These are phyloP conservation scores for Coprinopsis sp. DNA, from an alignment of 768 basidiomycete genomes.

Conservation along the genomic window DNA sequence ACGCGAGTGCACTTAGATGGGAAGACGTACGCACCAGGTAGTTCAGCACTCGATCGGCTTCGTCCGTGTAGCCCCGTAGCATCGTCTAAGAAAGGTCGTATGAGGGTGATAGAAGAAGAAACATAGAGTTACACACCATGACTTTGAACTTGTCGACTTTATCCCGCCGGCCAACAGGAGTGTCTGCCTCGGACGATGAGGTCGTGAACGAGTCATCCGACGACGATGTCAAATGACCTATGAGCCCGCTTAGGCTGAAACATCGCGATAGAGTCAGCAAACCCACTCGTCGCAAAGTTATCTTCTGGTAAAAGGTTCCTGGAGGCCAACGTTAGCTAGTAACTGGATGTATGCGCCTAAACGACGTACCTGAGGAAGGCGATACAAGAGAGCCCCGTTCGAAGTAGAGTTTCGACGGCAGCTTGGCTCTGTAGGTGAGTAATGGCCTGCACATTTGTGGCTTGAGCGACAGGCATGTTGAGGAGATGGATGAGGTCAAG, in stretches of 20 bases:
- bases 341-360: background rate
- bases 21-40: constrained; percentile 46
- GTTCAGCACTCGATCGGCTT: constrained; percentile 78
- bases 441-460: constrained; percentile 38
- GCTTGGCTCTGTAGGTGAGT: constrained; percentile 58
- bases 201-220: constrained; percentile 36
- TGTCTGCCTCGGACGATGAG: constrained; percentile 30
- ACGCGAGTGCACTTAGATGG: constrained; percentile 7
- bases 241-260: background rate
- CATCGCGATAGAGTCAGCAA: background rate
- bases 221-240: constrained; percentile 57
- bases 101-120: background rate
- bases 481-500: background rate
- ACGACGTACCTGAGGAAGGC: constrained; percentile 60
- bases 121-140: constrained; percentile 36
- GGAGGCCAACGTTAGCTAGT: background rate
- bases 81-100: constrained; percentile 40
- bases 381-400: constrained; percentile 71
- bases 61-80: constrained; percentile 72
- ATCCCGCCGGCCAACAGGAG: constrained; percentile 22
- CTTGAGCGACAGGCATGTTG: constrained; percentile 28
- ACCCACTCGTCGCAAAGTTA: constrained; percentile 66
- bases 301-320: constrained; percentile 77
- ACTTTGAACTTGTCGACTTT: constrained; percentile 66
- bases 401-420: constrained; percentile 67